A percentile compares a stretch with the other conserved stretches of the same genome.
phyloP scores from a whole-genome alignment of 2,329 filamentous ascomycete species.

The Chaetoscypha palmicola region DNA sequence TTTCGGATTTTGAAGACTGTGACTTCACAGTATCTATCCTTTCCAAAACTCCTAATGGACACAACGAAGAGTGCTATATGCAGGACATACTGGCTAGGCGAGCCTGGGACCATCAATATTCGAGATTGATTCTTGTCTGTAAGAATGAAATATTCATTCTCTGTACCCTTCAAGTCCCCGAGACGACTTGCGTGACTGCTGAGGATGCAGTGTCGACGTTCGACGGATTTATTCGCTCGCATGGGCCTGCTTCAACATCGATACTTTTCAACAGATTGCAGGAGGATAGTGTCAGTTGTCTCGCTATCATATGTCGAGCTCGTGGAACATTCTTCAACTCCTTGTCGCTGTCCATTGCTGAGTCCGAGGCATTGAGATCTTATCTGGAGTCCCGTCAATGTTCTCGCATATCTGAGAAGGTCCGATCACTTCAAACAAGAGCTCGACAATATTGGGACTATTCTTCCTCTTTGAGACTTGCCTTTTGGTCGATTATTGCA shows the following conservation, averaged over 20 bases:
- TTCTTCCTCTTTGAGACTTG: neutral
- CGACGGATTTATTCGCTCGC: neutral
- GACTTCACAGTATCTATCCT: neutral
- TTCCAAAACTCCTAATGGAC: neutral
- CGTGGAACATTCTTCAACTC: neutral
- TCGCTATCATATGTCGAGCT: neutral
- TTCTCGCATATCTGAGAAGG: neutral
- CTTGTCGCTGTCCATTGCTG: neutral
- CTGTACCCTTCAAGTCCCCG: neutral
- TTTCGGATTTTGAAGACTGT: neutral
- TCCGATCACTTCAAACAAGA: neutral
- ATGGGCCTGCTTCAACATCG: neutral
- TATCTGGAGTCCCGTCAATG: neutral
- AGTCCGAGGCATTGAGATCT: neutral
- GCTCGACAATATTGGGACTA: neutral
- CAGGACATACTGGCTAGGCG: neutral
- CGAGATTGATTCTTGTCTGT: neutral
- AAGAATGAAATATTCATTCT: neutral
- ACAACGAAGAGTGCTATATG: neutral
- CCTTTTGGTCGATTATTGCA: neutral
- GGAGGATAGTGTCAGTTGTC: neutral
- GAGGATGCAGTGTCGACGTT: neutral
- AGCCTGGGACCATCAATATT: neutral
- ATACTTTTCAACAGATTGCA: neutral
- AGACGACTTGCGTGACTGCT: neutral